Conservation (phyloP, 2,329 filamentous ascomycete genomes). For the Cordyceps javanica region DNA sequence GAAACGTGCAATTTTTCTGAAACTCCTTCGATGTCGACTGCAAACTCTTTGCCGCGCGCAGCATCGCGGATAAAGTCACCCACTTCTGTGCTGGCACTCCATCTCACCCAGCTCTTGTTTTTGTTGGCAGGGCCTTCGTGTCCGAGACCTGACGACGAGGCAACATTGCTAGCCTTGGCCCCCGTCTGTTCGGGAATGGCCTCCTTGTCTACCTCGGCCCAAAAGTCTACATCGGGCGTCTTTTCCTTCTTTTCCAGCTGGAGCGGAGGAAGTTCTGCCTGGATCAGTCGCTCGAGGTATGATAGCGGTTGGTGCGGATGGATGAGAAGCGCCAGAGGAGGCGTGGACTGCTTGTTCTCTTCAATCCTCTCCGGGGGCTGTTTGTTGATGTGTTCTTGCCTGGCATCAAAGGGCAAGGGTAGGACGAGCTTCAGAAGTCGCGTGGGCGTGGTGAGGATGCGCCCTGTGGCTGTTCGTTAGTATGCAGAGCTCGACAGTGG, state of each 20-base stretch:
- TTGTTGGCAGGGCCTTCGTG: constrained; percentile 46
- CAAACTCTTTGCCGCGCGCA: constrained; percentile 76
- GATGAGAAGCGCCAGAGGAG: constrained; percentile 76
- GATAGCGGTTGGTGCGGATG: constrained; percentile 89
- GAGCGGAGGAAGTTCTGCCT: constrained; percentile 73
- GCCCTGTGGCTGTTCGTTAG: constrained; percentile 41
- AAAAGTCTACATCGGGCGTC: constrained; percentile 69
- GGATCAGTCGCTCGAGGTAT: constrained; percentile 82
- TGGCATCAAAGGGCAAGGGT: constrained; percentile 50
- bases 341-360: constrained; percentile 42
- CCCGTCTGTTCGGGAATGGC: constrained; percentile 31
- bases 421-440: constrained; percentile 75
- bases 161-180: constrained; percentile 42
- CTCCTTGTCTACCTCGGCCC: constrained; percentile 66
- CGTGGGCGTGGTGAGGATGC: constrained; percentile 74
- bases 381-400: constrained; percentile 35
- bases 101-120: constrained; percentile 64
- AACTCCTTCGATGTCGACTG: constrained; percentile 71
- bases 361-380: constrained; percentile 29
- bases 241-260: constrained; percentile 59
- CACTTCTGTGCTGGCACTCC: constrained; percentile 83
- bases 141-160: constrained; percentile 65
- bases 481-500: not conserved
- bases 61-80: constrained; percentile 93
- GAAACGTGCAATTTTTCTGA: constrained; percentile 62